Conservation (phyloP, 805 yeast genomes). For the Ogataea ramenticola region DNA sequence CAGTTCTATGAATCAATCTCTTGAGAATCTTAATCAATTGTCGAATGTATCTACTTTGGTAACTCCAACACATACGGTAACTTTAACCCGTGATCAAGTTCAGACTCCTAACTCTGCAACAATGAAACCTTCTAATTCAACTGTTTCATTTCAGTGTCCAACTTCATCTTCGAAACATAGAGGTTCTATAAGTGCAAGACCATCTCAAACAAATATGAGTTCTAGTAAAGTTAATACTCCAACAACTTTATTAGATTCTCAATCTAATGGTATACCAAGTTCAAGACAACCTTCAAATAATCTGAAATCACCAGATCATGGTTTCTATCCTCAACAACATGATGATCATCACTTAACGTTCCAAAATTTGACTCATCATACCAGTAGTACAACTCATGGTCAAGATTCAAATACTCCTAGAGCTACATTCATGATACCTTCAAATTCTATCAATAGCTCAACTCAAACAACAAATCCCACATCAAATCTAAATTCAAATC, state of each 20-base stretch:
- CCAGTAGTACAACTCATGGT: not conserved
- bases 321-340: not conserved
- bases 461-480: not conserved
- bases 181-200: conserved; percentile 51
- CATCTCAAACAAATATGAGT: conserved; percentile 31
- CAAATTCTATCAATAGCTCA: not conserved
- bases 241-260: conserved; percentile 14
- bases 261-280: conserved; percentile 20
- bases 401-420: too few relatives aligned
- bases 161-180: conserved; percentile 36
- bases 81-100: not conserved
- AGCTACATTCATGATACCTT: not conserved
- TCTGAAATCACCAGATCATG: conserved; percentile 4
- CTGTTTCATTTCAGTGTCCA: conserved; percentile 42
- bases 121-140: conserved; percentile 16
- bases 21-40: not conserved
- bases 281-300: conserved; percentile 20
- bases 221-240: conserved; percentile 11
- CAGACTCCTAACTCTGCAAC: conserved; percentile 1
- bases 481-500: not conserved
- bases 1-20: not conserved
- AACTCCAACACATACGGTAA: not conserved
- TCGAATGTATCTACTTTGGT: not conserved
- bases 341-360: not conserved
- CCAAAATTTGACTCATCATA: not conserved